Evolutionary conservation across 345 rosid genomes (phyloP).

Genomic region (Boechera stricta): DNA sequence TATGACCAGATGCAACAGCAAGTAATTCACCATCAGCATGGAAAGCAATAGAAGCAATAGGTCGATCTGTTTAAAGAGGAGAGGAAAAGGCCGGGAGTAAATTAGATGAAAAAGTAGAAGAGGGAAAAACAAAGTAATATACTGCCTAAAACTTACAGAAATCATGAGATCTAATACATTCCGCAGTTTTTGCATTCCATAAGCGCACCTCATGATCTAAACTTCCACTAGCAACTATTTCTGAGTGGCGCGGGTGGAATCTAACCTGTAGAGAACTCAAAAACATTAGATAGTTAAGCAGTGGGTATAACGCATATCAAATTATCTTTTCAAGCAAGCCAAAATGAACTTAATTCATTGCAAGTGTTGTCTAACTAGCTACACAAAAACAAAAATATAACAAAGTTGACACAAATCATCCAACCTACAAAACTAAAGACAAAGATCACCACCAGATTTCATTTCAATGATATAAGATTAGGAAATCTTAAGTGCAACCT

Average conservation of each 20-base stretch:
- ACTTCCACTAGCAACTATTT: conserved; percentile 89
- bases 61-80: conserved; percentile 56
- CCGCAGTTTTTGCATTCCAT: conserved; percentile 78
- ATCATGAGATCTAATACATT: conserved; percentile 73
- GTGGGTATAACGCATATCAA: conserved; percentile 6
- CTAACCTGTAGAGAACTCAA: conserved; percentile 67
- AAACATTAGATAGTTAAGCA: conserved; percentile 30
- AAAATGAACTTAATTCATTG: background rate
- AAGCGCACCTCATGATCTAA: conserved; percentile 86
- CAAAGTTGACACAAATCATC: conserved; percentile 23
- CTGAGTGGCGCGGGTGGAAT: conserved; percentile 76
- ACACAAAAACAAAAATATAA: conserved; percentile 14
- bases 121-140: conserved; percentile 6
- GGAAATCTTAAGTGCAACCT: conserved; percentile 5
- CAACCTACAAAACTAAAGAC: conserved; percentile 22
- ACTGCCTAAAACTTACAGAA: conserved; percentile 57
- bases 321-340: conserved; percentile 6
- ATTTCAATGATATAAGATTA: background rate
- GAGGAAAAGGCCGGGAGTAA: background rate
- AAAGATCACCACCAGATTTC: conserved; percentile 22
- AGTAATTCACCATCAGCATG: conserved; percentile 83
- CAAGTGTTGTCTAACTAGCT: conserved; percentile 22
- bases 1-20: conserved; percentile 90
- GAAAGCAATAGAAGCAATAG: conserved; percentile 89
- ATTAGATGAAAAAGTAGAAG: conserved; percentile 27